phyloP scores from a whole-genome alignment of 1,284 basidiomycete genomes.

The Fomitiporia mediterranea region DNA sequence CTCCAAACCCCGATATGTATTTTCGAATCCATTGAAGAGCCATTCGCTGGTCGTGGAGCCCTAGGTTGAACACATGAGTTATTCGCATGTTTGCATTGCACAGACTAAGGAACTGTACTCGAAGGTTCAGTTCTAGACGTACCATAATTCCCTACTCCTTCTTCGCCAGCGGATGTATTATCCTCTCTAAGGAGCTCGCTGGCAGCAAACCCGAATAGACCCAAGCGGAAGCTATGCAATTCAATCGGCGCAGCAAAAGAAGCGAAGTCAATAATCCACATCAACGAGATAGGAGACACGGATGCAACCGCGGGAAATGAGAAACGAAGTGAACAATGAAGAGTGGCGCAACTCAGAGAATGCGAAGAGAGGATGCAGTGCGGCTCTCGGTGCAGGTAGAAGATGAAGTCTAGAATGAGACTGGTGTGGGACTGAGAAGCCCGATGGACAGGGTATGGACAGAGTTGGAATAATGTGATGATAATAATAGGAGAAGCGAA shows the following conservation, averaged over 20 bases:
- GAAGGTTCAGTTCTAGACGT: slow-evolving; percentile 24
- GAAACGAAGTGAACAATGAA: background rate
- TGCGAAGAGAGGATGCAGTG: background rate
- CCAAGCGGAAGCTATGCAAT: slow-evolving; percentile 59
- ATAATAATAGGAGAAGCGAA: slow-evolving; percentile 15
- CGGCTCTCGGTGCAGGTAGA: background rate
- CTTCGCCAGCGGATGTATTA: slow-evolving; percentile 54
- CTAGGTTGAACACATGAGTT: slow-evolving; percentile 30
- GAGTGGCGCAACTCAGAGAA: background rate
- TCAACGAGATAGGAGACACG: slow-evolving; percentile 5
- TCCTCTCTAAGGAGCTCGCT: slow-evolving; percentile 59
- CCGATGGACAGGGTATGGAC: background rate
- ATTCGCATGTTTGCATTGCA: background rate
- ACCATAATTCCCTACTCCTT: slow-evolving; percentile 76
- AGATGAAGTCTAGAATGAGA: background rate
- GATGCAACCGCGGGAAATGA: slow-evolving; percentile 1
- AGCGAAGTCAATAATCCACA: background rate
- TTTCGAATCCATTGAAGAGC: slow-evolving; percentile 68
- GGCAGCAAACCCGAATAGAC: slow-evolving; percentile 68
- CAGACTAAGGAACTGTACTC: background rate
- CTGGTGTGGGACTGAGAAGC: background rate
- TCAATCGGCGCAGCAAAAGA: background rate
- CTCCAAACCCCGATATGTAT: slow-evolving; percentile 65
- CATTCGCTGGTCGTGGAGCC: slow-evolving; percentile 63
- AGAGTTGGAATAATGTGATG: background rate